Evolutionary conservation across 163 green algal genomes (phyloP), one percentile per base, ranked within the genome.

Genomic region (Volvox carteri): DNA sequence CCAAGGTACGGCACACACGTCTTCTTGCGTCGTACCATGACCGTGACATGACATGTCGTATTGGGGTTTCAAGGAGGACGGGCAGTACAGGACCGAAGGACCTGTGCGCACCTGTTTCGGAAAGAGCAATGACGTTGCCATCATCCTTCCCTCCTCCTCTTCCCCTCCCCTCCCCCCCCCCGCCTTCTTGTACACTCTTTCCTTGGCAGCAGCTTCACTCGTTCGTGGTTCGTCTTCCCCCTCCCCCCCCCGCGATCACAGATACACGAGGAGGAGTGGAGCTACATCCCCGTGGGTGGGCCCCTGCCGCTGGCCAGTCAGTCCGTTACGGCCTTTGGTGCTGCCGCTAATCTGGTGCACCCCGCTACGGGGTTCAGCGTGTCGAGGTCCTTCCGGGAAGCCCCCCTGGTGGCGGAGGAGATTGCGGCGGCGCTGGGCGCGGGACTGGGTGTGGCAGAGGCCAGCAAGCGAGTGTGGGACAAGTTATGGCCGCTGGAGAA

Each of bases 241-340:
- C 68, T 25, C 16, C 7, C 35, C 39, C 50, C 68, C 21, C 68
- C 3, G 9, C 35, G 11, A 23, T 5, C 39, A 33, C 92, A 97
- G 93, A 95, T 99, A 28, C 88, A 98, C 33, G 97, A 99, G 83
- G 96, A 99, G 93, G 98, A 99, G 93, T 99, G 97, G 97, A 97
- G 92, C 35, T 99, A 99, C 95, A 99, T 99, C 79, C 98, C 98
- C 9, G 96, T 99, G 76, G 98, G 98, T 19, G 98, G 98, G 30
- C 95, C 98, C 0, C 92, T 99, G 90, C 98, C 98, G 4, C 16
- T 95, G 16, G 86, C 86, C 1, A 90, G 93, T 30, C 97, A 99
- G 92, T 73, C 85, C 0, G 77, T 98, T 5, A 96, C 98, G 1
- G 98, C 97, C 14, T 99, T 99, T 91, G 98, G 98, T 6, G 98